Conservation (phyloP, 331 rosid genomes). For the Prunus yedoensis region DNA sequence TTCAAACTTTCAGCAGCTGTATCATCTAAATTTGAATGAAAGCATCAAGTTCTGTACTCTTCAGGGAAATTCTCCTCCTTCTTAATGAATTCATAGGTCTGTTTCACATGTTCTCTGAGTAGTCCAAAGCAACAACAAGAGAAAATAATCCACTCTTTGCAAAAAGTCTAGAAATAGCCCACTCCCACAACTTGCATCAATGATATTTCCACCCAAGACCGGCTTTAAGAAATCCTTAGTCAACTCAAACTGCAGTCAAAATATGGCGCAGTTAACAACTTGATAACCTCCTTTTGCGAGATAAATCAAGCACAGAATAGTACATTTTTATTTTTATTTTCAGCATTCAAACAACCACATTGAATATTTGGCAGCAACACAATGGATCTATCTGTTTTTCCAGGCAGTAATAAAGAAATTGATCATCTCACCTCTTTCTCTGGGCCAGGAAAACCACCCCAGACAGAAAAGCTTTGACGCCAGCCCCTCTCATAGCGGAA, state of each 20-base stretch:
- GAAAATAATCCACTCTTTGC: constrained; percentile 87
- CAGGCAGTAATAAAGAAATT: neutral
- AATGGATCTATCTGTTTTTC: neutral
- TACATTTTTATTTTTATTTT: neutral
- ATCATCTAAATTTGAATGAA: constrained; percentile 13
- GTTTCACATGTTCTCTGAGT: constrained; percentile 86
- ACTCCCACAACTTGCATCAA: constrained; percentile 95
- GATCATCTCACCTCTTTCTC: constrained; percentile 73
- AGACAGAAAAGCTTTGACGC: constrained; percentile 75
- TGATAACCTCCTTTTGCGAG: neutral
- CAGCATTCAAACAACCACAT: constrained; percentile 18
- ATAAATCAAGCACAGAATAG: constrained; percentile 4
- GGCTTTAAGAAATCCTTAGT: constrained; percentile 66
- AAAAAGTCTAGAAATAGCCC: constrained; percentile 86
- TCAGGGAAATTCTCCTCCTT: constrained; percentile 76
- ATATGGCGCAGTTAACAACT: constrained; percentile 18
- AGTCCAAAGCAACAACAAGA: constrained; percentile 78
- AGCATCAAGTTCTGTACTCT: constrained; percentile 47
- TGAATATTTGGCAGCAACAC: constrained; percentile 12
- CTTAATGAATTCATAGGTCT: constrained; percentile 77
- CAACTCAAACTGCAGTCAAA: constrained; percentile 77
- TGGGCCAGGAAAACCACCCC: constrained; percentile 89
- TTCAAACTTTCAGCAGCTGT: neutral
- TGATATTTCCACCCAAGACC: constrained; percentile 71
- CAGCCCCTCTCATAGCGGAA: constrained; percentile 95